Conservation (phyloP, 2,329 filamentous ascomycete species). For the Didymella pomorum region DNA sequence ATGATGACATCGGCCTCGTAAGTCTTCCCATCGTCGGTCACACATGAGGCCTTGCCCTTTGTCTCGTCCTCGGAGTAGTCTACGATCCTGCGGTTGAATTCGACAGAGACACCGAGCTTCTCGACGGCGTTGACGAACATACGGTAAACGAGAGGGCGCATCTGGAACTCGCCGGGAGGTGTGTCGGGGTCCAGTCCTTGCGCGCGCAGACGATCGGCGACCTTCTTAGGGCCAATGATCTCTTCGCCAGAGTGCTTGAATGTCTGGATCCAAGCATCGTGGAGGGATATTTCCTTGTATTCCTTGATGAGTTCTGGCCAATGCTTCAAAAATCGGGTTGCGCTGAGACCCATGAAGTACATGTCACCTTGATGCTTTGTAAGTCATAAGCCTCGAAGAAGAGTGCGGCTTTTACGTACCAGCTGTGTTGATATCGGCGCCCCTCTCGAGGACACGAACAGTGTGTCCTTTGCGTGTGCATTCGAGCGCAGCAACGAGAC, state of each 20-base stretch:
- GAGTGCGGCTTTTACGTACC: conserved; percentile 47
- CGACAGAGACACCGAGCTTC: conserved; percentile 54
- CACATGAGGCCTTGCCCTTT: conserved; percentile 47
- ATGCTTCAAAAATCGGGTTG: conserved; percentile 63
- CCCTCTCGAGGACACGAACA: conserved; percentile 54
- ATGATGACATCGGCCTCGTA: conserved; percentile 55
- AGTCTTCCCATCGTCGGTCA: conserved; percentile 51
- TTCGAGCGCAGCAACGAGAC: conserved; percentile 50
- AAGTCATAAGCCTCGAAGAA: neutral
- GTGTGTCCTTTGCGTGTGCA: conserved; percentile 53
- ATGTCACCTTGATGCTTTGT: conserved; percentile 59
- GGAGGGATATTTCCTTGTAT: conserved; percentile 61
- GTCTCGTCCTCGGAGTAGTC: conserved; percentile 56
- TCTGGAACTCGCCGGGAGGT: conserved; percentile 63
- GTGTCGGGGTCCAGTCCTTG: conserved; percentile 57
- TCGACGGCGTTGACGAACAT: conserved; percentile 63
- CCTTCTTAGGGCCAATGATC: conserved; percentile 59
- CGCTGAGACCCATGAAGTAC: conserved; percentile 67
- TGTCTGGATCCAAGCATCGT: conserved; percentile 64
- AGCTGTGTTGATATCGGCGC: conserved; percentile 60
- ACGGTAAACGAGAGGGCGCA: conserved; percentile 64
- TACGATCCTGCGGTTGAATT: conserved; percentile 54
- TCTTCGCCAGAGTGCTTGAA: conserved; percentile 62
- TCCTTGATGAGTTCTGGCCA: conserved; percentile 63
- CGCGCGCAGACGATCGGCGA: conserved; percentile 59